Evolutionary conservation across 2,329 filamentous ascomycete genomes (phyloP).

Genomic region (Cytospora leucostoma): DNA sequence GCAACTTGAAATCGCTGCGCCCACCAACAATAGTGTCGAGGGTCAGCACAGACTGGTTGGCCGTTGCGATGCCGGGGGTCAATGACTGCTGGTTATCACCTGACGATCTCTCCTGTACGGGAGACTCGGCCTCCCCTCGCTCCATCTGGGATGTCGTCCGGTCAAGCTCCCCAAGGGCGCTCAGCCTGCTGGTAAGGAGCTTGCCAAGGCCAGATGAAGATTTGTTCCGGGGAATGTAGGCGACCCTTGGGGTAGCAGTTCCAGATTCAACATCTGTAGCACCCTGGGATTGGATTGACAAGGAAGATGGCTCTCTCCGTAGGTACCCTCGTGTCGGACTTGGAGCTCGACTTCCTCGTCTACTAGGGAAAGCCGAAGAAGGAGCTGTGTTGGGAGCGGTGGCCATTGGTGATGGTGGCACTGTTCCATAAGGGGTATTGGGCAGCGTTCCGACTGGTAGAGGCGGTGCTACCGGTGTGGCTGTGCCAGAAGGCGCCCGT

Average conservation of each 20-base stretch:
- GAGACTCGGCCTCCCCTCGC: conserved; percentile 33
- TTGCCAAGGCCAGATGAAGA: conserved; percentile 17
- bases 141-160: conserved; percentile 15
- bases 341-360: conserved; percentile 17
- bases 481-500: conserved; percentile 10
- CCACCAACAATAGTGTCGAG: conserved; percentile 60
- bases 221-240: conserved; percentile 2
- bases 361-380: conserved; percentile 11
- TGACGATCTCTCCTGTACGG: conserved; percentile 27
- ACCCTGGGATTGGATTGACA: background rate
- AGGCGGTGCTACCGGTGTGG: conserved; percentile 6
- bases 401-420: conserved; percentile 4
- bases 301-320: background rate
- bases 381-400: conserved; percentile 16
- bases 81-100: conserved; percentile 19
- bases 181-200: conserved; percentile 15
- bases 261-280: conserved; percentile 17
- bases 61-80: conserved; percentile 2
- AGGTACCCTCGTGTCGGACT: conserved; percentile 19
- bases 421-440: conserved; percentile 6
- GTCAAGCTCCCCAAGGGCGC: conserved; percentile 21
- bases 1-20: conserved; percentile 62
- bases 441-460: conserved; percentile 17
- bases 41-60: conserved; percentile 44
- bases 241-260: conserved; percentile 2